Evolutionary conservation across 768 basidiomycete species (phyloP).

Genomic region (Boletus vermiculosoides): DNA sequence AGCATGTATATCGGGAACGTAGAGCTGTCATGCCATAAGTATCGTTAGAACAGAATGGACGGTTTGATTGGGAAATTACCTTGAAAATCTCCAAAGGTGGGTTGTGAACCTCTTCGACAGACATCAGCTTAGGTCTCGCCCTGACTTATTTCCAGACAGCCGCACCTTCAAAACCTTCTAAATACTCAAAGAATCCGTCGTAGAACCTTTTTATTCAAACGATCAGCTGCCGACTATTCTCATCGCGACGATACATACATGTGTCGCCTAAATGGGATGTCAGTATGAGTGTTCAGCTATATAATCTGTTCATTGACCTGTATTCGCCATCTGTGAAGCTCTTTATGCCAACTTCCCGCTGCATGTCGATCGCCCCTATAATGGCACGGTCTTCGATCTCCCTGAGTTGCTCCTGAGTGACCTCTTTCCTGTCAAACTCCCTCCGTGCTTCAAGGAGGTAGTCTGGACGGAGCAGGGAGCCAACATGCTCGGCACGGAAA

Average conservation of each 20-base stretch:
- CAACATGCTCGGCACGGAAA: conserved; percentile 46
- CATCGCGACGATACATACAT: conserved; percentile 15
- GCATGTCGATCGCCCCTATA: conserved; percentile 35
- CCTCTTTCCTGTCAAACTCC: conserved; percentile 35
- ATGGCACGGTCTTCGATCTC: conserved; percentile 42
- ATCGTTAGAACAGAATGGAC: neutral
- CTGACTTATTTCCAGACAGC: neutral
- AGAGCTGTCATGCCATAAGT: conserved; percentile 15
- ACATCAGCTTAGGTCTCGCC: neutral
- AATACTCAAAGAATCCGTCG: conserved; percentile 29
- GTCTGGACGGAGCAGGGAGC: conserved; percentile 43
- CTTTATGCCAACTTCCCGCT: conserved; percentile 42
- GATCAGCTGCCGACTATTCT: neutral
- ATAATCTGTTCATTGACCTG: conserved; percentile 27
- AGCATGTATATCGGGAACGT: conserved; percentile 26
- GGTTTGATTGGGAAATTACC: neutral
- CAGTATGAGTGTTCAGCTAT: neutral
- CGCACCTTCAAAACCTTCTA: conserved; percentile 28
- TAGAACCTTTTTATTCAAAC: conserved; percentile 19
- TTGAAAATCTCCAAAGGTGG: conserved; percentile 29
- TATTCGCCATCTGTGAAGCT: conserved; percentile 44
- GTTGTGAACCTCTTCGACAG: conserved; percentile 18
- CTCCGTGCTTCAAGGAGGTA: conserved; percentile 39
- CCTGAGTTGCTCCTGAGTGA: conserved; percentile 35
- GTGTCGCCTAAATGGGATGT: conserved; percentile 21